Base-by-base conservation (phyloP, 768 basidiomycete genomes). In the Scleroderma bovista region DNA sequence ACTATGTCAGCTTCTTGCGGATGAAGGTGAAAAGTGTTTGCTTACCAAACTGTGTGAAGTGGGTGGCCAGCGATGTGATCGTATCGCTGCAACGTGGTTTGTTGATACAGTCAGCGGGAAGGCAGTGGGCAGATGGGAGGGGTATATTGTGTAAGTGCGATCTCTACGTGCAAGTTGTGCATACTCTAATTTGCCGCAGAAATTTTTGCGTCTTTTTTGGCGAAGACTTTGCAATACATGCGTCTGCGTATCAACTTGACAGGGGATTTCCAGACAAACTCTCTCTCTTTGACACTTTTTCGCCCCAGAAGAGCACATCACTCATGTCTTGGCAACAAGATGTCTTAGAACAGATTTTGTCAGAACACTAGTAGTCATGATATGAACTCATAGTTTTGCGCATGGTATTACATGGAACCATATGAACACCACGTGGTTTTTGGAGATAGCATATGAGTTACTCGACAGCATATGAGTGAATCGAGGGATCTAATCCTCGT, bases 91-190 rank as follows among this genome's bases (percentile, higher is more conserved):
- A 13, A 82, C 80, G 2, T 92, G 88, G 88, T 86, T 91, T 54
- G 80, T 90, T 22, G 88, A 92, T 57, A 61, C 79, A 40, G 76
- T 84, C 48, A 79, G 80, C 50, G 82, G 83, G 39, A 66, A 72
- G 46, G 70, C 70, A 19, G 78, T 91, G 20, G 88, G 86, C 7
- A 75, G 86, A 59, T 90, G 88, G 88, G 88, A 89, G 55, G 84
- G 86, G 3, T 82, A 78, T 54, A 80, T 84, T 17, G 54, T 89
- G 88, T 89, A 59, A 64, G 87, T 77, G 6, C 46, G 9, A 38
- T 51, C 48, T 33, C 24, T 47, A 40, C 31, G 42, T 7, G 10
- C 36, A 17, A 12, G 13, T 11, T 47, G 15, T n/a, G n/a, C n/a
- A 50, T 32, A 33, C 13, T 11, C 24, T 48, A 20, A 32, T 58